Conservation (phyloP, 1,284 basidiomycete genomes). For the Ganoderma leucocontextum region DNA sequence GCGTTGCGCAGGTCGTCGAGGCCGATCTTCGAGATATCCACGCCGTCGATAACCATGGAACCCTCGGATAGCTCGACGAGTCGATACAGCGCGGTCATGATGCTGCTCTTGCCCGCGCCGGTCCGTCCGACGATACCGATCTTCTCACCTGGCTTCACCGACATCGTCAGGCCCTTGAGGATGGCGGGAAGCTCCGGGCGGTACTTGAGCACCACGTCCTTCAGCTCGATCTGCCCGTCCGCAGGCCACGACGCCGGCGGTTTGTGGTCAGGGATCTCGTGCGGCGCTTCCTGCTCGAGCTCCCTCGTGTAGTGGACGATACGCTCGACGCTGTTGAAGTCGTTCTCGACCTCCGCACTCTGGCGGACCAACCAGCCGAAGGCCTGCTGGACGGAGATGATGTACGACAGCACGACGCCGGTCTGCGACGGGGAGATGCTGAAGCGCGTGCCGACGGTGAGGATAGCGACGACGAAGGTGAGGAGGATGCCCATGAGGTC, state of each 20-base stretch:
- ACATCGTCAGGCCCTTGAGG: constrained; percentile 72
- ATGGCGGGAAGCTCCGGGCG: constrained; percentile 77
- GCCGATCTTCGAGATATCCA: constrained; percentile 75
- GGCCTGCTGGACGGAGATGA: constrained; percentile 75
- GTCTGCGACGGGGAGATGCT: constrained; percentile 83
- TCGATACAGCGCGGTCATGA: constrained; percentile 55
- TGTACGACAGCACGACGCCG: constrained; percentile 79
- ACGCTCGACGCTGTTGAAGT: constrained; percentile 92
- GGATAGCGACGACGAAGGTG: constrained; percentile 82
- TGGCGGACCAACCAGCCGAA: constrained; percentile 90
- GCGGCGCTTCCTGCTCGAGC: constrained; percentile 83
- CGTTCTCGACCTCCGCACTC: constrained; percentile 87
- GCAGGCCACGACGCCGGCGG: constrained; percentile 76
- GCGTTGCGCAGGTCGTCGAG: constrained; percentile 68
- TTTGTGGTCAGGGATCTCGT: constrained; percentile 65
- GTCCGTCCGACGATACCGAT: constrained; percentile 88
- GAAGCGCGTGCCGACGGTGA: constrained; percentile 79
- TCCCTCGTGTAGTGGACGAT: constrained; percentile 81
- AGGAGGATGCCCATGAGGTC: constrained; percentile 85
- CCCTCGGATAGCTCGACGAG: constrained; percentile 71
- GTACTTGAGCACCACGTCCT: constrained; percentile 72
- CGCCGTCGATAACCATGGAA: constrained; percentile 68
- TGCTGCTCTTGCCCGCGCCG: constrained; percentile 79
- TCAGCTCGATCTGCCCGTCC: constrained; percentile 66
- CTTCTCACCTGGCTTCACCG: constrained; percentile 82